Evolutionary conservation across 106 monocot genomes (phyloP).

Genomic region (Triglochin maritima): DNA sequence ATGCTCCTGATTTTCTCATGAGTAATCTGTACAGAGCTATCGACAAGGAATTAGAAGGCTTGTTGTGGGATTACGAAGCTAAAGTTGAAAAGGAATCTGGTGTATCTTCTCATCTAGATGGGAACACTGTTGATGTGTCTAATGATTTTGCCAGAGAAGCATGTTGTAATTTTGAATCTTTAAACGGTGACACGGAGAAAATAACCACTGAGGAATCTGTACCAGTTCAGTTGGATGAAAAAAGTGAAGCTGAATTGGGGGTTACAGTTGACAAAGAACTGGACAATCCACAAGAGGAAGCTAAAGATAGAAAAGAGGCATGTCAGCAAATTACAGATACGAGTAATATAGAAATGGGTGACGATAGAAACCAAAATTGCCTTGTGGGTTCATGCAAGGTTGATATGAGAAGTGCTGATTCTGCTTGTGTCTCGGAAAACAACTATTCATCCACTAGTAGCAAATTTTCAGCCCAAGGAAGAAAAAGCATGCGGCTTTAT

Average conservation of each 20-base stretch:
- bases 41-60: slow-evolving; percentile 89
- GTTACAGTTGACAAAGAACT: slow-evolving; percentile 8
- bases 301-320: not conserved
- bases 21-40: slow-evolving; percentile 82
- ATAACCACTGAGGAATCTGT: slow-evolving; percentile 10
- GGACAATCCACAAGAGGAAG: slow-evolving; percentile 12
- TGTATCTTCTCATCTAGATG: slow-evolving; percentile 15
- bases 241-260: not conserved
- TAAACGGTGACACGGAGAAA: slow-evolving; percentile 11
- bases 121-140: slow-evolving; percentile 10
- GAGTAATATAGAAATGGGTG: not conserved
- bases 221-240: not conserved
- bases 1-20: slow-evolving; percentile 97
- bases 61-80: slow-evolving; percentile 85
- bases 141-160: slow-evolving; percentile 10
- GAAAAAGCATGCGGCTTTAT: slow-evolving; percentile 66
- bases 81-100: slow-evolving; percentile 12
- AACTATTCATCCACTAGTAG: slow-evolving; percentile 1
- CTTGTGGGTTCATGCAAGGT: not conserved
- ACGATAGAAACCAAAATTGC: not conserved
- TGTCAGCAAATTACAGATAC: not conserved
- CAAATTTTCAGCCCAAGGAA: slow-evolving; percentile 10
- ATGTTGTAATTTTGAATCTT: not conserved
- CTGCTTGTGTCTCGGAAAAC: not conserved
- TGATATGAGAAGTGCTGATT: not conserved